phyloP scores from a whole-genome alignment of 202 grass and related monocot species.

The Hordeum pubiflorum region DNA sequence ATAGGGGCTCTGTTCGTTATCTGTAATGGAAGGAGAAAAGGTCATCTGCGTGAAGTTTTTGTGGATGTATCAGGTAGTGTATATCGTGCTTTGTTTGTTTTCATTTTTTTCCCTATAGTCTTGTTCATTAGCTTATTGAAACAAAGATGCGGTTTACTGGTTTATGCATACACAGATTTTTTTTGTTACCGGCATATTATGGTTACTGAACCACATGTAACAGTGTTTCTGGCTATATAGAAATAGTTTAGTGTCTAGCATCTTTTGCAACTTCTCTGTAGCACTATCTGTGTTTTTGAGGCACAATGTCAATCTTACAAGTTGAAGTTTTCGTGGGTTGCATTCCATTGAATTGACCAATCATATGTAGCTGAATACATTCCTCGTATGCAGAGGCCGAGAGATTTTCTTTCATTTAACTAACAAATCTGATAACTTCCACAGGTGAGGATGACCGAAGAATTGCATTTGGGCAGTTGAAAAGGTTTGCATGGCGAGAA shows the following conservation, averaged over 20 bases:
- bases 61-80: constrained; percentile 80
- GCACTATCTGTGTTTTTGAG: neutral
- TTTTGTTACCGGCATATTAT: constrained; percentile 9
- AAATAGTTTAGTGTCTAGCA: neutral
- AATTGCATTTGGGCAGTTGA: constrained; percentile 90
- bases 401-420: constrained; percentile 8
- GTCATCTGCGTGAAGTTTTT: constrained; percentile 53
- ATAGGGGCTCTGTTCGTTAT: constrained; percentile 55
- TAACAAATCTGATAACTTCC: neutral
- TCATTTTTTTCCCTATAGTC: neutral
- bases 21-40: constrained; percentile 50
- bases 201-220: neutral
- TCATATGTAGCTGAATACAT: neutral
- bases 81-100: constrained; percentile 3
- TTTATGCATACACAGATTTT: neutral
- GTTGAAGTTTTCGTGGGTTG: neutral
- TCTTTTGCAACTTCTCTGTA: neutral
- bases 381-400: neutral
- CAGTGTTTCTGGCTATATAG: neutral
- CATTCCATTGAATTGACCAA: neutral
- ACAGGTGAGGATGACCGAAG: constrained; percentile 79
- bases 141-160: neutral
- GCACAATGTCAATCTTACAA: neutral
- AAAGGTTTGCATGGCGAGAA: constrained; percentile 91
- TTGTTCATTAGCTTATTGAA: constrained; percentile 6